phyloP scores from a whole-genome alignment of 1,284 basidiomycete genomes.

The Mrakiaceae sp. region DNA sequence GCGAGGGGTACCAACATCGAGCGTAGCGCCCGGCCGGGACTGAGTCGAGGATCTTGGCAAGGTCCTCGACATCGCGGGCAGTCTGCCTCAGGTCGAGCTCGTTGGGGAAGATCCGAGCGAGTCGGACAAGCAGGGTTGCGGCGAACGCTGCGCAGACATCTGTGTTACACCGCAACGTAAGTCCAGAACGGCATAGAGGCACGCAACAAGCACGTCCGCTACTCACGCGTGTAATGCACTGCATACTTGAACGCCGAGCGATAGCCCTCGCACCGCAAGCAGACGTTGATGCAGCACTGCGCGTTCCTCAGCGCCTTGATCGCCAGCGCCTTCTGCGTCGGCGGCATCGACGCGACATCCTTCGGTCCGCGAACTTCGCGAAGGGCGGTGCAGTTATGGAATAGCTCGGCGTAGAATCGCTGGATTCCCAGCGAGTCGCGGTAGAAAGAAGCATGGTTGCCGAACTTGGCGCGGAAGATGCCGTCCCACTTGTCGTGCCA shows the following conservation, averaged over 20 bases:
- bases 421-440: not conserved
- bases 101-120: slow-evolving; percentile 72
- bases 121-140: slow-evolving; percentile 72
- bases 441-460: not conserved
- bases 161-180: not conserved
- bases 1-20: too few species aligned
- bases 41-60: slow-evolving; percentile 60
- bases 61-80: slow-evolving; percentile 61
- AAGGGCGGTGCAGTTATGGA: slow-evolving; percentile 9
- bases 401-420: slow-evolving; percentile 2
- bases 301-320: not conserved
- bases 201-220: slow-evolving; percentile 12
- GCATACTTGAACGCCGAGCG: slow-evolving; percentile 25
- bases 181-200: not conserved
- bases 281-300: slow-evolving; percentile 16
- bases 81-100: slow-evolving; percentile 69
- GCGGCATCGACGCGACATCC: slow-evolving; percentile 1
- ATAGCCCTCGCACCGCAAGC: slow-evolving; percentile 14
- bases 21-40: slow-evolving; percentile 21
- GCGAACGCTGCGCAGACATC: slow-evolving; percentile 82
- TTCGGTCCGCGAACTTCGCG: not conserved
- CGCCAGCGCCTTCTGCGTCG: not conserved
- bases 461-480: slow-evolving; percentile 27
- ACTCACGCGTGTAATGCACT: slow-evolving; percentile 59
- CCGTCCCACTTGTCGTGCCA: slow-evolving; percentile 37